Conservation (phyloP, 2,329 filamentous ascomycete genomes). For the Aureobasidium sp. region DNA sequence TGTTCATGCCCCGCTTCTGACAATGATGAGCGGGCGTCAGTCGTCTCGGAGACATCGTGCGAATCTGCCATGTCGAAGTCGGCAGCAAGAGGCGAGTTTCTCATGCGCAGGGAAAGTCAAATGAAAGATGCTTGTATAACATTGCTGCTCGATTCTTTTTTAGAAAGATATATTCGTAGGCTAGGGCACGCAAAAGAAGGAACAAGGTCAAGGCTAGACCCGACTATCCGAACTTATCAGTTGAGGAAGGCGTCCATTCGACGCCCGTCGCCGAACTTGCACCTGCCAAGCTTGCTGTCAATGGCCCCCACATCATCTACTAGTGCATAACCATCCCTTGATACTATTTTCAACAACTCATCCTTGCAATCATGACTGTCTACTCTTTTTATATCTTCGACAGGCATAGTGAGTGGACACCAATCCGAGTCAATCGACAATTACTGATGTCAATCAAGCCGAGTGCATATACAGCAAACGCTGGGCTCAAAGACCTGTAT, state of each 20-base stretch:
- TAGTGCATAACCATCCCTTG: not conserved
- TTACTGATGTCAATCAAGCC: constrained; percentile 44
- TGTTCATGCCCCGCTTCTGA: constrained; percentile 20
- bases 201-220: not conserved
- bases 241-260: not conserved
- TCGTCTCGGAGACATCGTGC: not conserved
- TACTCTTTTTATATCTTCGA: constrained; percentile 99
- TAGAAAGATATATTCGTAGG: not conserved
- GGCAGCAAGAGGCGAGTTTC: not conserved
- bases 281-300: constrained; percentile 2
- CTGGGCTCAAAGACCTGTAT: constrained; percentile 56
- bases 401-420: constrained; percentile 66
- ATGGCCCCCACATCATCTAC: not conserved
- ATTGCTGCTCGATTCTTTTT: not conserved
- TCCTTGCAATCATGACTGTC: constrained; percentile 61
- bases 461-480: constrained; percentile 94
- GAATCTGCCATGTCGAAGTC: constrained; percentile 2
- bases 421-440: not conserved
- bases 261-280: not conserved
- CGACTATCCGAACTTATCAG: constrained; percentile 3
- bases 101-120: constrained; percentile 1
- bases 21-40: not conserved
- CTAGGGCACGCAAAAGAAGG: not conserved
- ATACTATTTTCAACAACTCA: not conserved
- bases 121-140: constrained; percentile 4